phyloP scores from a whole-genome alignment of 225 moss, liverwort and hornwort genomes.

The Asterella californica region DNA sequence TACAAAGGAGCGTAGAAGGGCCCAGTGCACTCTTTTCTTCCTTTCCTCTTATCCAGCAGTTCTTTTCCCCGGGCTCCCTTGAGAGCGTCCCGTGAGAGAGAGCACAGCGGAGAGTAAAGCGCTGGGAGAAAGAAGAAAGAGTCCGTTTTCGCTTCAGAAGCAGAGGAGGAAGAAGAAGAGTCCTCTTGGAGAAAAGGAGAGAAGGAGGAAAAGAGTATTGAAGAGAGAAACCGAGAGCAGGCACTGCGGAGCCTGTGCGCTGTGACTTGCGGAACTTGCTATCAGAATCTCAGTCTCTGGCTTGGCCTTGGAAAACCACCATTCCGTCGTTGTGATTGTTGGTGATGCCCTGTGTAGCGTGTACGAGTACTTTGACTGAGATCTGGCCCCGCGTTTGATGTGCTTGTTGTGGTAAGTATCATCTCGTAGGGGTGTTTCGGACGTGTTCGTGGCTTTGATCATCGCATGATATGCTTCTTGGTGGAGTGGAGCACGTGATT shows the following conservation, averaged over 20 bases:
- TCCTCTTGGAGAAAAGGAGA: not conserved
- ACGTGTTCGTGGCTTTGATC: constrained; percentile 9
- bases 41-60: constrained; percentile 17
- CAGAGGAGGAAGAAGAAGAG: not conserved
- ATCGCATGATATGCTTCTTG: constrained; percentile 16
- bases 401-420: constrained; percentile 18
- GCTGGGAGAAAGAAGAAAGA: constrained; percentile 1
- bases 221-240: not conserved
- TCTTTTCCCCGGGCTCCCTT: not conserved
- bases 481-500: constrained; percentile 9
- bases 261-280: not conserved
- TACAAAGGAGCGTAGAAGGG: constrained; percentile 11
- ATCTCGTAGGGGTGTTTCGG: constrained; percentile 13
- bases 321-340: not conserved
- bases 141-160: not conserved
- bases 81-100: too few species aligned
- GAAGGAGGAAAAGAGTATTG: not conserved
- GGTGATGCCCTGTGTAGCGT: not conserved
- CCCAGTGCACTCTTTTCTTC: constrained; percentile 15
- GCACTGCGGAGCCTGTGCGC: not conserved
- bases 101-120: not conserved
- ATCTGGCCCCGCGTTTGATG: constrained; percentile 5
- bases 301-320: not conserved
- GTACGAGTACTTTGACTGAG: constrained; percentile 5
- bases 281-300: constrained; percentile 1